Evolutionary conservation across 306 rosid genomes (phyloP).

Genomic region (Aeschynomene evenia): DNA sequence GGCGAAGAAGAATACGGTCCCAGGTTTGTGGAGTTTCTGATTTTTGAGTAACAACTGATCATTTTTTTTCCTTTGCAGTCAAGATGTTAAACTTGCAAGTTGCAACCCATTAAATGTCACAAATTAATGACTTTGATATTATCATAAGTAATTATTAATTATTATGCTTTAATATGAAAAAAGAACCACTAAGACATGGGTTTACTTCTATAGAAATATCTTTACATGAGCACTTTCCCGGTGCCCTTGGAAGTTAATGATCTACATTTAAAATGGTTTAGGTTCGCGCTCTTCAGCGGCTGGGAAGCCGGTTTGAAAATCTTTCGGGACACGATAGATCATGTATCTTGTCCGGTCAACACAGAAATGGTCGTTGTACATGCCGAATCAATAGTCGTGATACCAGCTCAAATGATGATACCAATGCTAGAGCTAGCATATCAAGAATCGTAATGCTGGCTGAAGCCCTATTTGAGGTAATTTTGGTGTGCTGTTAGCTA

Average conservation of each 20-base stretch:
- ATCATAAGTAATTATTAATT: not conserved
- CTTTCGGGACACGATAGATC: slow-evolving; percentile 94
- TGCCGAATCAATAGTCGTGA: slow-evolving; percentile 63
- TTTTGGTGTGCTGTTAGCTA: slow-evolving; percentile 21
- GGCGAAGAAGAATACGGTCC: slow-evolving; percentile 94
- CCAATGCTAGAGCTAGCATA: slow-evolving; percentile 92
- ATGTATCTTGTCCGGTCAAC: slow-evolving; percentile 89
- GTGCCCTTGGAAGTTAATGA: slow-evolving; percentile 20
- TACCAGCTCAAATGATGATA: slow-evolving; percentile 60
- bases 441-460: slow-evolving; percentile 98
- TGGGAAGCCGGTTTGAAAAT: slow-evolving; percentile 95
- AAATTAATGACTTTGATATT: slow-evolving; percentile 2
- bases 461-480: slow-evolving; percentile 98
- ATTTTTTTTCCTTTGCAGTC: no score
- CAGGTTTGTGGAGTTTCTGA: slow-evolving; percentile 68
- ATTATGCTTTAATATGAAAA: not conserved
- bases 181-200: not conserved
- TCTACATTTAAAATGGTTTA: slow-evolving; percentile 37
- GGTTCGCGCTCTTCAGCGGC: slow-evolving; percentile 99
- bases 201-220: not conserved
- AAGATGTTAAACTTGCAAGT: no score
- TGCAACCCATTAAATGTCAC: not conserved
- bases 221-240: not conserved
- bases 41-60: not conserved
- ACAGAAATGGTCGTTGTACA: slow-evolving; percentile 85